These are phyloP conservation scores for Aspergillus alliaceus DNA, from an alignment of 2,329 filamentous ascomycete species.

Conservation along the genomic window DNA sequence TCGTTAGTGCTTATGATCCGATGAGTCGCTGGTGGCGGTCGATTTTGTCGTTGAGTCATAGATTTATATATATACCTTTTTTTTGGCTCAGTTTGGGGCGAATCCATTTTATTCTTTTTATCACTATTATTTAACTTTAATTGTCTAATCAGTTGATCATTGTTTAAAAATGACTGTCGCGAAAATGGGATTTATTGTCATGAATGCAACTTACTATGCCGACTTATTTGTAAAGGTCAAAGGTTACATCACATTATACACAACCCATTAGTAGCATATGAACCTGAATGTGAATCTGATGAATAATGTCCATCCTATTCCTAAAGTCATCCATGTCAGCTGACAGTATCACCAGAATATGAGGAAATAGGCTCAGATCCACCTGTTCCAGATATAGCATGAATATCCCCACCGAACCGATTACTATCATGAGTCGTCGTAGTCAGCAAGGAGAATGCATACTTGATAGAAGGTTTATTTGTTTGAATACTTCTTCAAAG, in stretches of 20 bases:
- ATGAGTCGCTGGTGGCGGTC: not conserved
- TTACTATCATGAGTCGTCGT: too few species aligned
- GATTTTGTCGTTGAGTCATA: not conserved
- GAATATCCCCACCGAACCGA: too few species aligned
- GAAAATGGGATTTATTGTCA: not conserved
- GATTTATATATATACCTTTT: not conserved
- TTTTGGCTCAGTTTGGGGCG: not conserved
- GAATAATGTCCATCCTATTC: not conserved
- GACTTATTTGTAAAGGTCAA: too few species aligned
- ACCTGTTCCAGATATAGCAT: too few species aligned
- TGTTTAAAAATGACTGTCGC: not conserved
- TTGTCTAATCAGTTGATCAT: not conserved
- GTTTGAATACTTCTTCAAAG: too few species aligned
- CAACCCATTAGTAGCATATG: not conserved
- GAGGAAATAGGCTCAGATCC: too few species aligned
- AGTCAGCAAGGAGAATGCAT: too few species aligned
- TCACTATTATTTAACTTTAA: not conserved
- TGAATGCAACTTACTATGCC: not conserved
- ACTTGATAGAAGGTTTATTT: too few species aligned
- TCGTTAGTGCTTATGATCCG: not conserved
- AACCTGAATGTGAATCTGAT: not conserved
- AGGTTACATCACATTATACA: not conserved
- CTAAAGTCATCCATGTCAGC: not conserved
- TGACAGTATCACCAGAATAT: not conserved
- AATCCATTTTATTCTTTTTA: too few species aligned